Evolutionary conservation across 1,284 basidiomycete species (phyloP).

Genomic region (Vanrija humicola): DNA sequence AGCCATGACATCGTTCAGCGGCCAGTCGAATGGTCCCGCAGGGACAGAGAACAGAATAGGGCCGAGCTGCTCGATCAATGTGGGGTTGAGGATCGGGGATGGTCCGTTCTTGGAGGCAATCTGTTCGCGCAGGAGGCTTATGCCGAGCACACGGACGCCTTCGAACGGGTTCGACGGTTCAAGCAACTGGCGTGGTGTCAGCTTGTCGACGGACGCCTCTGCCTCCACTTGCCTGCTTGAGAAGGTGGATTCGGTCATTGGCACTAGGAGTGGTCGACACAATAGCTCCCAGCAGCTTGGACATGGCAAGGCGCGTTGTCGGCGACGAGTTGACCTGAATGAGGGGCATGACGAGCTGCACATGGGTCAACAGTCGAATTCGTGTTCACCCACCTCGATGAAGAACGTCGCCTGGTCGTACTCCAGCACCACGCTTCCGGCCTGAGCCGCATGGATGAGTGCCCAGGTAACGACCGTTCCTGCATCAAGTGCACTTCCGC

Average conservation of each 20-base stretch:
- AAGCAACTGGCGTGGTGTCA: conserved; percentile 20
- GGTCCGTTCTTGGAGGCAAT: conserved; percentile 12
- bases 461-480: conserved; percentile 22
- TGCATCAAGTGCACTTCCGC: conserved; percentile 25
- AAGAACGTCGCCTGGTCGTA: conserved; percentile 30
- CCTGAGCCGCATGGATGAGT: conserved; percentile 9
- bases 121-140: conserved; percentile 32
- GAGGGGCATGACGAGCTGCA: conserved; percentile 30
- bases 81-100: conserved; percentile 8
- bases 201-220: not conserved
- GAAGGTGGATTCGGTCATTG: conserved; percentile 24
- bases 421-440: conserved; percentile 9
- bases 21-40: conserved; percentile 12
- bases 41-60: conserved; percentile 22
- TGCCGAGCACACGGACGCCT: conserved; percentile 27
- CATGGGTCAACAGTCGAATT: not conserved
- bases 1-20: conserved; percentile 13
- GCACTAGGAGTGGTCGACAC: conserved; percentile 13
- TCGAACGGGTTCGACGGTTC: conserved; percentile 41
- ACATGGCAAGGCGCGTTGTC: conserved; percentile 24
- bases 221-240: conserved; percentile 24
- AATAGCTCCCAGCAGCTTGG: conserved; percentile 33
- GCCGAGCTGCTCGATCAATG: conserved; percentile 14
- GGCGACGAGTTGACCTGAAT: conserved; percentile 25
- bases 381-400: conserved; percentile 26